phyloP scores from a whole-genome alignment of 768 basidiomycete genomes.

The Floccularia luteovirens region DNA sequence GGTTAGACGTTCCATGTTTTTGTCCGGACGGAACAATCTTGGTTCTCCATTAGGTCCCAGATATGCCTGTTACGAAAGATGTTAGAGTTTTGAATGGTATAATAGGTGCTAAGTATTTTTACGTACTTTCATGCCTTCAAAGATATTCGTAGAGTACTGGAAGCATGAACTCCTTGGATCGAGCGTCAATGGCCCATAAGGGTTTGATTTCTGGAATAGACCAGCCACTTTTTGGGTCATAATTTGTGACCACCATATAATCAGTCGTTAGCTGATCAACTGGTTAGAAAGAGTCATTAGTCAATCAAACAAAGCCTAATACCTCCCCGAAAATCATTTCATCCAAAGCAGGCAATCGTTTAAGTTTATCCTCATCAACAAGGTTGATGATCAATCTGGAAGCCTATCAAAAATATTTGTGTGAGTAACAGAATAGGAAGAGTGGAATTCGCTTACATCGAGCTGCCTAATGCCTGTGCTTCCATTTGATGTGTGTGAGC shows the following conservation, averaged over 20 bases:
- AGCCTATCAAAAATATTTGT: too few relatives aligned
- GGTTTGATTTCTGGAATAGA: conserved; percentile 64
- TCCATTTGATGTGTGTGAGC: too few relatives aligned
- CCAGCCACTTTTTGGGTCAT: conserved; percentile 61
- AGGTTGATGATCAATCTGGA: conserved; percentile 43
- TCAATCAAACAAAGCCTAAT: conserved; percentile 8
- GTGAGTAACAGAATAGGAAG: too few relatives aligned
- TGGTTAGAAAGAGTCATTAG: conserved; percentile 2
- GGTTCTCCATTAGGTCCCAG: conserved; percentile 63
- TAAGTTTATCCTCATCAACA: conserved; percentile 37
- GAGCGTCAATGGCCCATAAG: conserved; percentile 59
- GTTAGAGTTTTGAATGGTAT: too few relatives aligned
- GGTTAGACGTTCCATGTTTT: conserved; percentile 80
- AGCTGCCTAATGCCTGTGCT: too few relatives aligned
- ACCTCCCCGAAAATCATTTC: conserved; percentile 53
- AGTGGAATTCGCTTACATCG: too few relatives aligned
- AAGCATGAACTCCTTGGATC: conserved; percentile 74
- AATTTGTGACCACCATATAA: conserved; percentile 71
- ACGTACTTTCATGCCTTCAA: conserved; percentile 78
- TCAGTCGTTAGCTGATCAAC: conserved; percentile 50
- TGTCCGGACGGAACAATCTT: conserved; percentile 74
- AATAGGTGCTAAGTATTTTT: too few relatives aligned
- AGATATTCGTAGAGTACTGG: conserved; percentile 81
- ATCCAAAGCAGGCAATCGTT: conserved; percentile 40
- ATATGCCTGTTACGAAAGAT: conserved; percentile 44